Evolutionary conservation across 2,329 filamentous ascomycete species (phyloP).

Genomic region (Pseudogymnoascus sp.): DNA sequence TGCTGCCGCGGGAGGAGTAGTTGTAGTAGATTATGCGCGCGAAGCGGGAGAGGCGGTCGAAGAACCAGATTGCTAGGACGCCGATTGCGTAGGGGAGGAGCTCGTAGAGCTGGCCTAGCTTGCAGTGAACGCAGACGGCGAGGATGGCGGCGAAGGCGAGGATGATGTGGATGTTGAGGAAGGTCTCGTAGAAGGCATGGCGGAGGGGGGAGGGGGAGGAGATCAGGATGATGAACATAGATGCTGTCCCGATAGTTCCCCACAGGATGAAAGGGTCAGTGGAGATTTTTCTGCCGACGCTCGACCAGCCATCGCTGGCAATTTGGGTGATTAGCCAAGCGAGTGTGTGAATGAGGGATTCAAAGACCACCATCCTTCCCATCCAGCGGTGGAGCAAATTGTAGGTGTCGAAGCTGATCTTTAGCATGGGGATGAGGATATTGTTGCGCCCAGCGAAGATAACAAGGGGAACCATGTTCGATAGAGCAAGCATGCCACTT

Average conservation of each 20-base stretch:
- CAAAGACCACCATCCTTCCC: constrained; percentile 64
- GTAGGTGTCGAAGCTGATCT: constrained; percentile 93
- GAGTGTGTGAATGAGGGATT: constrained; percentile 63
- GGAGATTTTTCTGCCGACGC: constrained; percentile 48
- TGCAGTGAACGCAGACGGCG: constrained; percentile 73
- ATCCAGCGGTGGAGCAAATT: constrained; percentile 85
- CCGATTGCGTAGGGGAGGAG: constrained; percentile 61
- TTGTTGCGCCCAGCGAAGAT: constrained; percentile 91
- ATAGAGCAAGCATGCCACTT: constrained; percentile 72
- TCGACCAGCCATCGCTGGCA: constrained; percentile 56
- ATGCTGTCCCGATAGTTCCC: constrained; percentile 54
- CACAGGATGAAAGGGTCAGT: constrained; percentile 58
- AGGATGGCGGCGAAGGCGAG: constrained; percentile 62
- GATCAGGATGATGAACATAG: constrained; percentile 61
- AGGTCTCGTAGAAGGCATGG: constrained; percentile 96
- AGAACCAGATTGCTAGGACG: constrained; percentile 69
- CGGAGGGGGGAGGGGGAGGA: constrained; percentile 72
- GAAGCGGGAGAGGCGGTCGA: constrained; percentile 62
- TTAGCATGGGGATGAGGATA: constrained; percentile 72
- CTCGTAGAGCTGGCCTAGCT: constrained; percentile 57
- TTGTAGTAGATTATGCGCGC: constrained; percentile 61
- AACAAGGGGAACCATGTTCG: constrained; percentile 90
- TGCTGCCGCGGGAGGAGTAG: constrained; percentile 46
- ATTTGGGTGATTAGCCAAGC: constrained; percentile 70
- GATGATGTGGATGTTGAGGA: constrained; percentile 78